phyloP scores from a whole-genome alignment of 1,139 yeast species.

The Magnusiomyces paraingens region DNA sequence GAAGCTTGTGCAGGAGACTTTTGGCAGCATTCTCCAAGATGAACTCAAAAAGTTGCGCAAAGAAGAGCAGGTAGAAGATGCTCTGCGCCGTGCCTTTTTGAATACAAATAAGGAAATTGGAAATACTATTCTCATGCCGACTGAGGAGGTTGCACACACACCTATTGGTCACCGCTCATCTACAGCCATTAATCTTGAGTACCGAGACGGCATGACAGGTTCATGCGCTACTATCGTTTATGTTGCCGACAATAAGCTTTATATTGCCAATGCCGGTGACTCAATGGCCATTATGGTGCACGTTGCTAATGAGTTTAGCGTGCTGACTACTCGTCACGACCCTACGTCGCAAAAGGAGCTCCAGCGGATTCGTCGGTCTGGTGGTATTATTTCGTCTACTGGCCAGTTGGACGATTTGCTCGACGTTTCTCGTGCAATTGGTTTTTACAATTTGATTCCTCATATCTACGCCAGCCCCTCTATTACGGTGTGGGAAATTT shows the following conservation, averaged over 20 bases:
- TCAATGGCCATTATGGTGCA: conserved; percentile 74
- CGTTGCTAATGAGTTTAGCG: conserved; percentile 70
- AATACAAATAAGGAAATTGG: conserved; percentile 78
- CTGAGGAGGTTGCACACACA: conserved; percentile 31
- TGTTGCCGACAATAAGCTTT: conserved; percentile 61
- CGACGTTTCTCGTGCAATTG: conserved; percentile 85
- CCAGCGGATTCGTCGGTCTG: conserved; percentile 81
- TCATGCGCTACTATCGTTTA: conserved; percentile 79
- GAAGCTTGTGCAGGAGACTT: conserved; percentile 63
- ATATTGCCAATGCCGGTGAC: conserved; percentile 89
- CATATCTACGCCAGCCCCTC: conserved; percentile 89
- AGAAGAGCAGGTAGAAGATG: conserved; percentile 48
- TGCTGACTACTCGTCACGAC: conserved; percentile 73
- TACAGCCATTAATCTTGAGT: conserved; percentile 29
- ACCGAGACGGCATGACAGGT: conserved; percentile 73
- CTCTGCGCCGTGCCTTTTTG: conserved; percentile 73
- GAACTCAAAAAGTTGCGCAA: conserved; percentile 50
- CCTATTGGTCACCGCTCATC: conserved; percentile 32
- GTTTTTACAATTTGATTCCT: conserved; percentile 79
- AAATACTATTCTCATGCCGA: conserved; percentile 33
- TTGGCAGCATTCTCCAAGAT: conserved; percentile 55
- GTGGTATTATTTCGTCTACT: conserved; percentile 82
- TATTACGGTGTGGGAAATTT: conserved; percentile 53
- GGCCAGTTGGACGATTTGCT: conserved; percentile 81
- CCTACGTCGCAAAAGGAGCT: conserved; percentile 78